Base-by-base conservation (phyloP, 2,329 filamentous ascomycete genomes). In the Trichophyton equinum region DNA sequence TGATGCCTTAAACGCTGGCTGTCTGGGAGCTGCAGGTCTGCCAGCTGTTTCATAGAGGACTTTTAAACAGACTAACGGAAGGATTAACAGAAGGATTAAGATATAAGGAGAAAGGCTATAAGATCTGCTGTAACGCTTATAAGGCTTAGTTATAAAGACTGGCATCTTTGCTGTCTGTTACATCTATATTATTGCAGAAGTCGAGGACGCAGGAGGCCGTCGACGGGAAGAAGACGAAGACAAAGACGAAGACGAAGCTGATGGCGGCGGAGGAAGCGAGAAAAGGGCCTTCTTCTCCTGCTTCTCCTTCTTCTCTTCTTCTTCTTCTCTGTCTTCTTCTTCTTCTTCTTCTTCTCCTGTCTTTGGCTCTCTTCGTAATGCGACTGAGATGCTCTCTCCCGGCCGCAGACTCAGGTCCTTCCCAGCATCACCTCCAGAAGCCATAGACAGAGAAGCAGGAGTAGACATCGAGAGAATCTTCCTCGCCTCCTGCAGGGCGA, bases 361-460 rank as follows among this genome's bases (percentile, higher is more conserved):
- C 38, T 42, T 42, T n/a, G 15, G 4, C 38, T 42, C 38, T 15
- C 38, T 40, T 9, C 38, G 38, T 42, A 94, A 80, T 71, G 88
- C 89, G 65, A 95, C 85, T 25, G 86, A 89, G 67, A 95, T 95
- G 18, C 88, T 95, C 79, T 96, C 87, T 9, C 90, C 90, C 63
- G 91, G 89, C 73, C 95, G 95, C 65, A 96, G 73, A 68, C 88
- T 91, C 70, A 90, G 91, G 69, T 95, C 90, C 65, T 82, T 83
- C 8, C 53, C 15, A 2, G 20, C 20, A 33, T n/a, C 40, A n/a
- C 3, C 18, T 7, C 30, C 13, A 18, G 18, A 30, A 7, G 27
- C 27, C 27, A 6, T 42, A 4, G 58, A 11, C 9, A 58, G 4
- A 18, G 59, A 20, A 58, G 56, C 2, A 58, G 30, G 1, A 44